phyloP scores from a whole-genome alignment of 2,329 filamentous ascomycete species.

The Botrytis aclada region DNA sequence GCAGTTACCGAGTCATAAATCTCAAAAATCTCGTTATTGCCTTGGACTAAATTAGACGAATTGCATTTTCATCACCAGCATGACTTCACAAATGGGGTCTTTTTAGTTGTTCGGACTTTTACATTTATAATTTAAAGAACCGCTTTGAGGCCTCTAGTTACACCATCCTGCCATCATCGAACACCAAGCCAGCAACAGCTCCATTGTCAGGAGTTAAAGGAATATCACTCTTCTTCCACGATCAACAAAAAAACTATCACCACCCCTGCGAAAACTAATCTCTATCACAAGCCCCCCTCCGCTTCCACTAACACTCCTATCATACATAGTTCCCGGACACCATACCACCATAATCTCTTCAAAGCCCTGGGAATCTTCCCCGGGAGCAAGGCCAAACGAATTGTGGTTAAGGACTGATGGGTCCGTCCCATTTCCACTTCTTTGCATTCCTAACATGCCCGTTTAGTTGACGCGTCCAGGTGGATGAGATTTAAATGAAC shows the following conservation, averaged over 20 bases:
- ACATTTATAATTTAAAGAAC: rapidly evolving
- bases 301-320: too few species aligned
- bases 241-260: background rate
- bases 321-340: too few species aligned
- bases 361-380: background rate
- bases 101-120: rapidly evolving
- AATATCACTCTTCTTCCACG: background rate
- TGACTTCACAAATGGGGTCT: rapidly evolving
- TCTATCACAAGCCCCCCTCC: background rate
- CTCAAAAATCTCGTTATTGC: background rate
- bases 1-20: background rate
- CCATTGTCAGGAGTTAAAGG: background rate
- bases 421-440: conserved; percentile 19
- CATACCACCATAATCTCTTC: background rate
- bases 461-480: background rate
- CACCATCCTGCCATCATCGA: too few species aligned
- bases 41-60: too few species aligned
- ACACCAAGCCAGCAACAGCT: background rate
- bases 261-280: background rate
- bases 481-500: background rate
- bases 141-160: background rate
- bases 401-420: conserved; percentile 26
- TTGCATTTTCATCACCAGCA: background rate
- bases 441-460: conserved; percentile 20
- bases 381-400: too few species aligned